Conservation (phyloP, 1,284 basidiomycete genomes). For the Macrocystidia cucumis region DNA sequence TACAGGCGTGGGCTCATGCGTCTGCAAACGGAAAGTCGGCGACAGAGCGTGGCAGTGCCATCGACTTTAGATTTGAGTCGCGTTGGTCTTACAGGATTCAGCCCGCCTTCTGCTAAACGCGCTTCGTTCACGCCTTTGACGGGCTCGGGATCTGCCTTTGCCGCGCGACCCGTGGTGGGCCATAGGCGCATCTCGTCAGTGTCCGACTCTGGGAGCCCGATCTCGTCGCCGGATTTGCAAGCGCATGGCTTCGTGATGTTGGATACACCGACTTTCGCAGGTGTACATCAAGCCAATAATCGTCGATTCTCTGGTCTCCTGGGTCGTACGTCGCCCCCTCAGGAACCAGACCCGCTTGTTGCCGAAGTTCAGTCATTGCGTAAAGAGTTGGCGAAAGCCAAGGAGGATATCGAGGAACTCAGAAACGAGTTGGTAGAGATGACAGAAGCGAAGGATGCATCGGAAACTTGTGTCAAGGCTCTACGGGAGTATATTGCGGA, state of each 20-base stretch:
- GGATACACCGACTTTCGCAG: no score
- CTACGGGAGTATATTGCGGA: slow-evolving; percentile 82
- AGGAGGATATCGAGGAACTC: slow-evolving; percentile 54
- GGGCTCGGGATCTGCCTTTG: slow-evolving; percentile 39
- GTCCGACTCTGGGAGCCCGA: slow-evolving; percentile 35
- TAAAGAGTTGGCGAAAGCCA: slow-evolving; percentile 51
- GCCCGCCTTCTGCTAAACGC: slow-evolving; percentile 51
- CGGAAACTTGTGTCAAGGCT: slow-evolving; percentile 78
- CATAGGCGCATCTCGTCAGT: slow-evolving; percentile 68
- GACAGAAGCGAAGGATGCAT: slow-evolving; percentile 79
- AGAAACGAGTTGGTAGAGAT: slow-evolving; percentile 66
- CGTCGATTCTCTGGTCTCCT: slow-evolving; percentile 49
- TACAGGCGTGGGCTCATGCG: slow-evolving; percentile 81
- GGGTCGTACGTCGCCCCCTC: slow-evolving; percentile 35
- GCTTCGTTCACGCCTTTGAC: slow-evolving; percentile 67
- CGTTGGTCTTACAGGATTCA: slow-evolving; percentile 28
- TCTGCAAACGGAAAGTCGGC: slow-evolving; percentile 77
- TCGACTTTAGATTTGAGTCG: slow-evolving; percentile 48
- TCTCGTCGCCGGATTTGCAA: neutral
- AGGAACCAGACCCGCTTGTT: slow-evolving; percentile 20
- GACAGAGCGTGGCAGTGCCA: slow-evolving; percentile 48
- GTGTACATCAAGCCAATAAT: no score
- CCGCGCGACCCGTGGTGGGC: slow-evolving; percentile 32
- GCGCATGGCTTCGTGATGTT: no score
- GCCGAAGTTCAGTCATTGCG: slow-evolving; percentile 52